Percentiles rank a stretch among this genome's conserved stretches.
phyloP scores from a whole-genome alignment of 2,329 filamentous ascomycete species.

The Aspergillus sp. region DNA sequence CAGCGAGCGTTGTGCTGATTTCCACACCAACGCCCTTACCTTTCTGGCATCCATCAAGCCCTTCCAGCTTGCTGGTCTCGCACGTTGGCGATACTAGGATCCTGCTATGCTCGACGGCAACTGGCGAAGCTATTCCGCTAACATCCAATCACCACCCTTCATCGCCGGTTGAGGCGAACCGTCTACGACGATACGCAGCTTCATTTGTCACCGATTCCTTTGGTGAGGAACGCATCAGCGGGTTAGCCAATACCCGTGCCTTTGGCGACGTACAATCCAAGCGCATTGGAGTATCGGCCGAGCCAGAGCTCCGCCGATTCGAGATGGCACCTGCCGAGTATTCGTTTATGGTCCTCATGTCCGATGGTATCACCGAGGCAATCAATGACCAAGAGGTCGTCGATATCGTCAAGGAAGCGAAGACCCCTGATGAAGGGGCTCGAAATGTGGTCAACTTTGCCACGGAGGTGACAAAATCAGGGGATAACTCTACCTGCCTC shows the following conservation, averaged over 20 bases:
- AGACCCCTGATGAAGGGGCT: slow-evolving; percentile 84
- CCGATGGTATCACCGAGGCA: slow-evolving; percentile 85
- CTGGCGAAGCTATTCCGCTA: slow-evolving; percentile 76
- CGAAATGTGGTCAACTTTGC: slow-evolving; percentile 82
- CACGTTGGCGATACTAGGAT: slow-evolving; percentile 95
- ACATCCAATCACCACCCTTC: slow-evolving; percentile 93
- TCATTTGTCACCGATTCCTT: slow-evolving; percentile 95
- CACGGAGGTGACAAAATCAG: slow-evolving; percentile 74
- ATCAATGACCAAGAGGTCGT: slow-evolving; percentile 93
- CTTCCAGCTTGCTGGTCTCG: slow-evolving; percentile 80
- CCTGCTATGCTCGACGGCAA: slow-evolving; percentile 83
- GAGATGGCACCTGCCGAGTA: slow-evolving; percentile 84
- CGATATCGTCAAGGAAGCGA: slow-evolving; percentile 91
- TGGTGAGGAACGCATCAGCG: slow-evolving; percentile 92
- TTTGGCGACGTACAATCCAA: slow-evolving; percentile 94
- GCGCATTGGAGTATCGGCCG: slow-evolving; percentile 89
- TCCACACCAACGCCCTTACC: slow-evolving; percentile 89
- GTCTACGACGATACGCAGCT: slow-evolving; percentile 82
- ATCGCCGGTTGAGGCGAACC: slow-evolving; percentile 79
- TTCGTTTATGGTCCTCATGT: slow-evolving; percentile 84
- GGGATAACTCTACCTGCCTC: slow-evolving; percentile 67
- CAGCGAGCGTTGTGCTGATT: slow-evolving; percentile 85
- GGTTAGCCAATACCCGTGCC: slow-evolving; percentile 88
- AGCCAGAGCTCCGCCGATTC: slow-evolving; percentile 82
- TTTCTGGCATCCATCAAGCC: slow-evolving; percentile 91